Conservation (phyloP, 2,329 filamentous ascomycete species). For the Talaromyces sp. region DNA sequence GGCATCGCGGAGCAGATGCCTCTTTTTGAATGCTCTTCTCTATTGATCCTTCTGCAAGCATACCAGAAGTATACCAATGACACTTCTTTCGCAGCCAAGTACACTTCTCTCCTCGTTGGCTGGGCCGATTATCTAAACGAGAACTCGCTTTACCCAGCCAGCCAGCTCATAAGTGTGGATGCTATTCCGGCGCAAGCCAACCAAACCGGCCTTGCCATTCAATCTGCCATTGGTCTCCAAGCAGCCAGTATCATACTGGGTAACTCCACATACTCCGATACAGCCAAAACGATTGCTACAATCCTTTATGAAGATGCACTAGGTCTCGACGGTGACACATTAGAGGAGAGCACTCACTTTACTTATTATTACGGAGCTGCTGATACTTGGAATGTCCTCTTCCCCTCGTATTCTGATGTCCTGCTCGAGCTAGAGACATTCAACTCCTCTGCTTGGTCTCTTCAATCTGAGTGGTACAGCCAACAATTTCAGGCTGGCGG, state of each 20-base stretch:
- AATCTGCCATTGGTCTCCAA: conserved; percentile 44
- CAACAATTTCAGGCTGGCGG: background rate
- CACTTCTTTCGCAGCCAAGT: conserved; percentile 30
- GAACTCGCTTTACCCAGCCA: conserved; percentile 34
- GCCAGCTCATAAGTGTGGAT: conserved; percentile 42
- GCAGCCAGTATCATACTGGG: conserved; percentile 40
- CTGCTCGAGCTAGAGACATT: conserved; percentile 38
- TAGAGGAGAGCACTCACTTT: conserved; percentile 32
- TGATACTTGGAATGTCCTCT: conserved; percentile 34
- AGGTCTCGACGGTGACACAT: conserved; percentile 27
- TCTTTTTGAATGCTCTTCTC: conserved; percentile 38
- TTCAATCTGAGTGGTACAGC: conserved; percentile 2
- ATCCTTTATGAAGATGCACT: conserved; percentile 31
- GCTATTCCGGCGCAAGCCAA: conserved; percentile 37
- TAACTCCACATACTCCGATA: conserved; percentile 30
- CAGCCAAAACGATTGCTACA: conserved; percentile 31
- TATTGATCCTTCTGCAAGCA: conserved; percentile 35
- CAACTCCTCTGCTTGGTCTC: conserved; percentile 27
- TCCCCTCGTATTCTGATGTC: conserved; percentile 40
- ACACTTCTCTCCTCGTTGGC: conserved; percentile 28
- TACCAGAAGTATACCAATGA: conserved; percentile 38
- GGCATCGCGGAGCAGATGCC: conserved; percentile 39
- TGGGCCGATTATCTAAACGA: conserved; percentile 42
- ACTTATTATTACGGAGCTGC: conserved; percentile 33
- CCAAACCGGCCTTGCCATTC: conserved; percentile 45